Base-by-base conservation (phyloP, 306 rosid species). In the Astragalus membranaceus region DNA sequence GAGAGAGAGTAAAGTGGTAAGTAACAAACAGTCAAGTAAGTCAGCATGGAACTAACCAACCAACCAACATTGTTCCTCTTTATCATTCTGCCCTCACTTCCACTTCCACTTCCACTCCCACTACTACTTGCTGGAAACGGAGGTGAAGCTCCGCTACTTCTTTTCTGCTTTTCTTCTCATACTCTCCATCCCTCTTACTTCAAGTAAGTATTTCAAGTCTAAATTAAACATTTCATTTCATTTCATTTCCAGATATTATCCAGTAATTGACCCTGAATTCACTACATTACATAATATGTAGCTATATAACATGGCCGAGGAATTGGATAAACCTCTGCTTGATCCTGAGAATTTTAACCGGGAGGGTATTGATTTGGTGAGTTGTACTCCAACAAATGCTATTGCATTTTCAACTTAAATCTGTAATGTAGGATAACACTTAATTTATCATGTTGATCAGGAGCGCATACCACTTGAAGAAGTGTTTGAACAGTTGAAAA, bases 361-460 rank as follows among this genome's bases (percentile, higher is more conserved):
- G 20, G 95, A 91, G 1, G 95, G 88, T 15, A 79, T 91, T 15
- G 97, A 91, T 83, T 83, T 91, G 92, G 97, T 91, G 76, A 32
- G 84, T 53, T 66, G 44, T 39, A 7, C 16, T 44, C 53, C 26
- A 37, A 36, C 64, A 64, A 50, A 60, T 48, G 12, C 53, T n/a
- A 39, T 58, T 72, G 47, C 48, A 32, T 61, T 81, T 70, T 64
- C 64, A 69, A 66, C 10, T 79, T 81, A 57, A 51, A 4, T 47
- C 49, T 47, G 29, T 6, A 29, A 2, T 29, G 73, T 16, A 64
- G 29, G 57, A 64, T 75, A 58, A 75, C 53, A 72, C 46, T 48
- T 8, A 5, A 32, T 36, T 47, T 13, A 30, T 30, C 33, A 23
- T 30, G 54, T 42, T 64, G 26, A 8, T 76, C 80, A 88, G 97